A percentile compares a stretch with the other conserved stretches of the same genome.
phyloP scores from a whole-genome alignment of 805 yeast species.

The Jamesozyma piceae region DNA sequence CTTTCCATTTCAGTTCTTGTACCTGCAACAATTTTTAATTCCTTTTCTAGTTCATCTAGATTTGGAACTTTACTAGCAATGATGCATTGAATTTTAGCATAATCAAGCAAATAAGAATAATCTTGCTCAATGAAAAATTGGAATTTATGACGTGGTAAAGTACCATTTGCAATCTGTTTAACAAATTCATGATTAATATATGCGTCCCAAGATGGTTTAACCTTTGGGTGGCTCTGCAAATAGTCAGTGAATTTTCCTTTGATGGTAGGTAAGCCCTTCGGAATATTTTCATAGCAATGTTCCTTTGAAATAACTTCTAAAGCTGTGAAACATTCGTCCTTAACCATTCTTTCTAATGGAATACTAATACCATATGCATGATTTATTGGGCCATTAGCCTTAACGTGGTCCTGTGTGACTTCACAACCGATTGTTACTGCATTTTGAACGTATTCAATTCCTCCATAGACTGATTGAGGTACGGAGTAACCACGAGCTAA shows the following conservation, averaged over 20 bases:
- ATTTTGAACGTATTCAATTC: conserved; percentile 57
- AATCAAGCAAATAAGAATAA: conserved; percentile 58
- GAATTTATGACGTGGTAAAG: conserved; percentile 43
- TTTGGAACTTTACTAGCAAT: conserved; percentile 57
- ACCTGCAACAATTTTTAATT: conserved; percentile 41
- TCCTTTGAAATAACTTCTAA: conserved; percentile 8
- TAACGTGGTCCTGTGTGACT: conserved; percentile 29
- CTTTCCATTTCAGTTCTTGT: conserved; percentile 47
- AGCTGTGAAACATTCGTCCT: conserved; percentile 27
- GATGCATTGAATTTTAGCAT: conserved; percentile 54
- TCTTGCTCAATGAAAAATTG: conserved; percentile 48
- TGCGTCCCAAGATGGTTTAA: conserved; percentile 45
- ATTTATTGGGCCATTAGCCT: conserved; percentile 68
- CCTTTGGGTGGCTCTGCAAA: conserved; percentile 46
- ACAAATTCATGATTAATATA: conserved; percentile 60
- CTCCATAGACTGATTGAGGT: conserved; percentile 41
- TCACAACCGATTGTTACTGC: conserved; percentile 44
- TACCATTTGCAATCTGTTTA: conserved; percentile 40
- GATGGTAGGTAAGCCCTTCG: conserved; percentile 5
- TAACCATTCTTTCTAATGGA: conserved; percentile 30
- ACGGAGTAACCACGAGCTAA: conserved; percentile 48
- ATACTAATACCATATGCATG: conserved; percentile 40
- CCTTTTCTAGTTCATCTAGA: conserved; percentile 41
- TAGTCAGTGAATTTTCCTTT: conserved; percentile 36
- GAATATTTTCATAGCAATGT: not conserved